Evolutionary conservation across 495 filamentous ascomycete genomes (phyloP).

Genomic region (Penicillium fimorum): DNA sequence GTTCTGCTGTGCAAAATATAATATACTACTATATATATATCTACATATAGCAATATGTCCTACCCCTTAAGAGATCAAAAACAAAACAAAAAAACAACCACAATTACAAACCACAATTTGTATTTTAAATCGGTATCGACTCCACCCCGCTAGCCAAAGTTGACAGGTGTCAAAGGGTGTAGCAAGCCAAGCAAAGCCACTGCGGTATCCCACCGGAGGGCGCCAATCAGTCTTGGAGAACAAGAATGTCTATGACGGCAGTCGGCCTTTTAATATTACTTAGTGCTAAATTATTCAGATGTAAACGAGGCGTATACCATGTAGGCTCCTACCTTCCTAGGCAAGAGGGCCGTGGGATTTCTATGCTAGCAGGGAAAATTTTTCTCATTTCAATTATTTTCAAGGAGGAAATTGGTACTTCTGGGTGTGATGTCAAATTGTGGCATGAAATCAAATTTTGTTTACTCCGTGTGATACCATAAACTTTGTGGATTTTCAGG

Average conservation of each 20-base stretch:
- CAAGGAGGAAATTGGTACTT: too few relatives aligned
- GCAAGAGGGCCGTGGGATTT: neutral
- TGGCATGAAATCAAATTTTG: too few relatives aligned
- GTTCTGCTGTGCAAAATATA: neutral
- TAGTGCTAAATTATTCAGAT: neutral
- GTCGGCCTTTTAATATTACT: neutral
- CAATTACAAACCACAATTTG: neutral
- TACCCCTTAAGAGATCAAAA: neutral
- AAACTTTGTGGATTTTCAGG: neutral
- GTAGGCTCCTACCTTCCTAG: neutral
- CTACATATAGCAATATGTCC: neutral
- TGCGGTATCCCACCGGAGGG: neutral
- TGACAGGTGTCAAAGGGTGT: slow-evolving; percentile 8
- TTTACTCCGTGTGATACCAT: too few relatives aligned
- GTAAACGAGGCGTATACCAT: neutral
- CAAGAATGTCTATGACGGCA: neutral
- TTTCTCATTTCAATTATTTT: neutral
- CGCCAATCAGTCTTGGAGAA: neutral
- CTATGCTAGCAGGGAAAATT: neutral
- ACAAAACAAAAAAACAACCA: neutral
- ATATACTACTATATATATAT: neutral
- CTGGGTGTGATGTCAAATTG: neutral
- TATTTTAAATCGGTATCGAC: neutral
- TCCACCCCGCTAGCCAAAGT: slow-evolving; percentile 7
- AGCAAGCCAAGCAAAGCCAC: slow-evolving; percentile 3